Evolutionary conservation across 352 stramenopile species (phyloP), one percentile per base, ranked within the genome.

Genomic region (Phytophthora tubulina): DNA sequence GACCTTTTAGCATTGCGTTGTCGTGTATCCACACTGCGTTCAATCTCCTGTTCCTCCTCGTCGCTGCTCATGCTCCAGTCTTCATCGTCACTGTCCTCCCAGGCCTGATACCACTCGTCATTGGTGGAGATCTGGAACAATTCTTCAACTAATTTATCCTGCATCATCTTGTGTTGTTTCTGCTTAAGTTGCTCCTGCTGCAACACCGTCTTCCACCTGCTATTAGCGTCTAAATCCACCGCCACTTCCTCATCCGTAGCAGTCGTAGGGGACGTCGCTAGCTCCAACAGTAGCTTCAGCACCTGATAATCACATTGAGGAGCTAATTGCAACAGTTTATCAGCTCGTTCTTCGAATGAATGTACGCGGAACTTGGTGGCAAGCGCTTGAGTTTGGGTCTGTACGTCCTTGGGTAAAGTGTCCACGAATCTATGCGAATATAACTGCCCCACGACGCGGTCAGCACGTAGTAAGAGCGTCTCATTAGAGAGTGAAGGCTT

Each of bases 31-130:
- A 49, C 45, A 50, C 32, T 35, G 15, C 11, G 17, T 54, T 55
- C 17, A 21, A 10, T 53, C 21, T 60, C 54, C 13, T 21, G 21
- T 42, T 45, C 46, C 2, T 4, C 33, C 21, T 72, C 50, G 56
- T 73, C 64, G 44, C 72, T 78, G 46, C 56, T 62, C 63, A 64
- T 48, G 13, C 69, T 58, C 66, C 66, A 71, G 45, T 79, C 75
- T 3, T 80, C 78, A 3, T 90, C 85, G n/a, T 78, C 81, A 30
- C 76, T 82, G 6, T 78, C 67, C 2, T 86, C 70, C 83, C 84
- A 86, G 7, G 82, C 76, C 36, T 91, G 75, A 52, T 79, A 91
- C 85, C 85, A 93, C 46, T 91, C 82, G 65, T 92, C 86, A 42
- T 84, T 81, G 30, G 79, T 86, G 14, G 82, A 81, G 46, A 92